These are phyloP conservation scores for Chytriomyces confervae DNA, from an alignment of 192 early-diverging fungal genomes.

Conservation along the genomic window DNA sequence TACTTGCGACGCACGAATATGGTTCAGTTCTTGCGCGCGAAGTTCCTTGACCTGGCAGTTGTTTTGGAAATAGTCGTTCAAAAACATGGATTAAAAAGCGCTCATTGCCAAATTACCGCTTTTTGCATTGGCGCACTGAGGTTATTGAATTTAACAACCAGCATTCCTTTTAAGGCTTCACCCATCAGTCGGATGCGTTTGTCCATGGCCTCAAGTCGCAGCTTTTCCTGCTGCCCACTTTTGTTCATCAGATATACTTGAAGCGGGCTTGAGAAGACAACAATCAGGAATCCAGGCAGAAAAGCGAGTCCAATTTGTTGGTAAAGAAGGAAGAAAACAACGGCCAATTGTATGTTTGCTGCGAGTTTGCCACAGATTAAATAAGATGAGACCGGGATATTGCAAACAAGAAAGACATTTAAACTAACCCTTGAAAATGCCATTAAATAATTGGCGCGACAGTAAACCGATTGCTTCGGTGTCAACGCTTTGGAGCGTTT, in stretches of 20 bases:
- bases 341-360: constrained; percentile 3
- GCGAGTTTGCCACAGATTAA: neutral
- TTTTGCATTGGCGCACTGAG: constrained; percentile 16
- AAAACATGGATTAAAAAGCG: neutral
- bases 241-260: constrained; percentile 18
- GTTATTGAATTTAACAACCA: constrained; percentile 31
- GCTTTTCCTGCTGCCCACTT: constrained; percentile 14
- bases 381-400: neutral
- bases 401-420: neutral
- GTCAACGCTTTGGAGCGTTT: constrained; percentile 31
- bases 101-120: constrained; percentile 3
- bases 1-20: constrained; percentile 19
- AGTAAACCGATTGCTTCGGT: constrained; percentile 2
- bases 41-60: constrained; percentile 11
- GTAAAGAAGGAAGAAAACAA: constrained; percentile 22
- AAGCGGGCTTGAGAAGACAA: constrained; percentile 10
- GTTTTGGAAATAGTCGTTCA: neutral
- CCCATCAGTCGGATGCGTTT: constrained; percentile 27
- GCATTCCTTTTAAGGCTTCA: constrained; percentile 28
- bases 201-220: constrained; percentile 26
- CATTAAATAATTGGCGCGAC: constrained; percentile 25
- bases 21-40: constrained; percentile 20
- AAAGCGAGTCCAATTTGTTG: constrained; percentile 31
- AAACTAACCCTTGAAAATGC: neutral
- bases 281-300: constrained; percentile 34